phyloP scores from a whole-genome alignment of 371 early-diverging fungal genomes.

The Fennellomyces sp. region DNA sequence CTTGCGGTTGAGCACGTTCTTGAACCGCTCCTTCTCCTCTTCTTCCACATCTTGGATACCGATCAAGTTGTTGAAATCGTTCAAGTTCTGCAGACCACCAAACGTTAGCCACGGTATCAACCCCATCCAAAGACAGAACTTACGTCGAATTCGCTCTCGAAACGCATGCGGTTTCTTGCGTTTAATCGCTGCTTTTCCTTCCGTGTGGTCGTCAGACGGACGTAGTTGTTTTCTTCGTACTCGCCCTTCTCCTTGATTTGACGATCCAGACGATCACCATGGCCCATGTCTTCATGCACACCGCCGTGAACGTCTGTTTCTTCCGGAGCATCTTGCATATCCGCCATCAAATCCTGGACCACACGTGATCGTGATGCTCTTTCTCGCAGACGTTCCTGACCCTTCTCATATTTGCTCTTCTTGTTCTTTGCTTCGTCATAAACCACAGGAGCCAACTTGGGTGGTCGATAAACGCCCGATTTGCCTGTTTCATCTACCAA shows the following conservation, averaged over 20 bases:
- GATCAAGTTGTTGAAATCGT: conserved; percentile 72
- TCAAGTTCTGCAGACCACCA: conserved; percentile 54
- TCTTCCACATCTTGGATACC: conserved; percentile 61
- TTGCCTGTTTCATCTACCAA: conserved; percentile 2
- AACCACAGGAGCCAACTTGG: conserved; percentile 85
- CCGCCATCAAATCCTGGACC: conserved; percentile 82
- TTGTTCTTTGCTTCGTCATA: conserved; percentile 74
- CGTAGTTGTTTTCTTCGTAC: conserved; percentile 93
- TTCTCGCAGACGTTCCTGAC: conserved; percentile 66
- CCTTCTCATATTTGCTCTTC: conserved; percentile 60
- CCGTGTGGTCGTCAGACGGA: conserved; percentile 75
- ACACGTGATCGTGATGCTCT: conserved; percentile 86
- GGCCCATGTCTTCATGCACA: conserved; percentile 59
- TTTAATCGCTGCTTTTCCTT: conserved; percentile 76
- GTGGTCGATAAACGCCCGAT: conserved; percentile 79
- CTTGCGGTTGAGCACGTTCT: conserved; percentile 56
- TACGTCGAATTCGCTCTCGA: conserved; percentile 89
- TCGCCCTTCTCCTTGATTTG: conserved; percentile 66
- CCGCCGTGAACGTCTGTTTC: conserved; percentile 73
- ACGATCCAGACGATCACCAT: conserved; percentile 55
- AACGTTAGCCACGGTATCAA: neutral
- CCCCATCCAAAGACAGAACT: neutral
- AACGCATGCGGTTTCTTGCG: conserved; percentile 59
- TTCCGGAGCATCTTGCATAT: conserved; percentile 91
- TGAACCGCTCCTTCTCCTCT: conserved; percentile 51